Conservation (phyloP, 805 yeast species). For the Nakazawaea laoshanensis region DNA sequence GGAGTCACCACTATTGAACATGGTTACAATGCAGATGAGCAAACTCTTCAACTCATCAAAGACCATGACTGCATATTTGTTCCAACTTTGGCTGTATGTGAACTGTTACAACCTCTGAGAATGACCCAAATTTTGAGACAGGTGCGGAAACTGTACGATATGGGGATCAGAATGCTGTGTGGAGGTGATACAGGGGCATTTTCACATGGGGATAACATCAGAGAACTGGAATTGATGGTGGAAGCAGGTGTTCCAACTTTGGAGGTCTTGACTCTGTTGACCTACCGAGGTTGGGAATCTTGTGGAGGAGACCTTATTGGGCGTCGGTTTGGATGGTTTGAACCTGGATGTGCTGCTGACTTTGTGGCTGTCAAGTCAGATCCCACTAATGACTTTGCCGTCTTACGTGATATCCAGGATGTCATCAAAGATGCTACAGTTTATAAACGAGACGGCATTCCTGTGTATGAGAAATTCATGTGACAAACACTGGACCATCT, state of each 20-base stretch:
- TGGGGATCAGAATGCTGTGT: slow-evolving; percentile 18
- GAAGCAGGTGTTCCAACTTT: slow-evolving; percentile 18
- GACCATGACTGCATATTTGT: slow-evolving; percentile 16
- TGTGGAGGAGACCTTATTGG: slow-evolving; percentile 19
- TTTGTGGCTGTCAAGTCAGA: slow-evolving; percentile 17
- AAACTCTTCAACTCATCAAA: slow-evolving; percentile 14
- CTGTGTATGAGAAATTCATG: slow-evolving; percentile 6
- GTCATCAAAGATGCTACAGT: slow-evolving; percentile 21
- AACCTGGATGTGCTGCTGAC: slow-evolving; percentile 17
- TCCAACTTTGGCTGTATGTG: slow-evolving; percentile 19
- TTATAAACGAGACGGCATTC: slow-evolving; percentile 14
- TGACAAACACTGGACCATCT: slow-evolving; percentile 1
- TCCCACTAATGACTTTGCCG: slow-evolving; percentile 13
- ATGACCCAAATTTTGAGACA: slow-evolving; percentile 14
- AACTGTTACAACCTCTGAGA: slow-evolving; percentile 15
- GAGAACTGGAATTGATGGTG: slow-evolving; percentile 19
- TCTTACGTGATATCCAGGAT: slow-evolving; percentile 14
- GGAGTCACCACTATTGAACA: slow-evolving; percentile 19
- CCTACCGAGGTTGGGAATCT: slow-evolving; percentile 21
- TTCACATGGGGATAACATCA: slow-evolving; percentile 20
- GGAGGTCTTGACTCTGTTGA: slow-evolving; percentile 14
- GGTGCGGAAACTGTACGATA: slow-evolving; percentile 16
- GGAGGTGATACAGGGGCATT: slow-evolving; percentile 23
- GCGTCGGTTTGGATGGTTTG: slow-evolving; percentile 19
- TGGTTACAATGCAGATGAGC: slow-evolving; percentile 18